Conservation (phyloP, 441 rosid genomes). For the Pelargonium citronellum region DNA sequence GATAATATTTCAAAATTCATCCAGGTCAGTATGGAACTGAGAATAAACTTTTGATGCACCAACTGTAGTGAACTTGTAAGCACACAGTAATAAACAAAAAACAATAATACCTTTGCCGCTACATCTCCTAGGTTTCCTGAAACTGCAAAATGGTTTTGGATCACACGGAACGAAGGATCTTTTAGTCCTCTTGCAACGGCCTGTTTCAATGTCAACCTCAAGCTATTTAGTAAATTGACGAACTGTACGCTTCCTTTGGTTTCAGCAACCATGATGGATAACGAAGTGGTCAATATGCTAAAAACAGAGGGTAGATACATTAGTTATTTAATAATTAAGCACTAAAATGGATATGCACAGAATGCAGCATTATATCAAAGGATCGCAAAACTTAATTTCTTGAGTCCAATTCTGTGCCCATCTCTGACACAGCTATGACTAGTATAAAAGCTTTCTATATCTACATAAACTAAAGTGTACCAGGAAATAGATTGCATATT, state of each 20-base stretch:
- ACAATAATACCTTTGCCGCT: conserved; percentile 72
- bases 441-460: no score
- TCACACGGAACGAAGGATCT: conserved; percentile 93
- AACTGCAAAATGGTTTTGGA: conserved; percentile 83
- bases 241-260: conserved; percentile 1
- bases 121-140: conserved; percentile 88
- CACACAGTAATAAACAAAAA: neutral
- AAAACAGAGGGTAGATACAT: neutral
- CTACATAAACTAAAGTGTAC: no score
- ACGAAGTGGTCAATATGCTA: no score
- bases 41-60: neutral
- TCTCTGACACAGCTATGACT: no score
- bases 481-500: neutral
- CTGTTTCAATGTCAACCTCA: conserved; percentile 34
- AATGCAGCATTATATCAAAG: neutral
- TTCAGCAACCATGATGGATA: conserved; percentile 9
- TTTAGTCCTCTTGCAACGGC: conserved; percentile 93
- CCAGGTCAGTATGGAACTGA: neutral
- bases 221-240: conserved; percentile 9
- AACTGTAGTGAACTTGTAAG: neutral
- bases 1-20: neutral
- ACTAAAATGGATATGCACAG: neutral
- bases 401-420: no score
- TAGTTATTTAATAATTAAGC: neutral
- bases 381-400: no score